Conservation (phyloP, 148 eudicot species). For the Pharnaceum exiguum region DNA sequence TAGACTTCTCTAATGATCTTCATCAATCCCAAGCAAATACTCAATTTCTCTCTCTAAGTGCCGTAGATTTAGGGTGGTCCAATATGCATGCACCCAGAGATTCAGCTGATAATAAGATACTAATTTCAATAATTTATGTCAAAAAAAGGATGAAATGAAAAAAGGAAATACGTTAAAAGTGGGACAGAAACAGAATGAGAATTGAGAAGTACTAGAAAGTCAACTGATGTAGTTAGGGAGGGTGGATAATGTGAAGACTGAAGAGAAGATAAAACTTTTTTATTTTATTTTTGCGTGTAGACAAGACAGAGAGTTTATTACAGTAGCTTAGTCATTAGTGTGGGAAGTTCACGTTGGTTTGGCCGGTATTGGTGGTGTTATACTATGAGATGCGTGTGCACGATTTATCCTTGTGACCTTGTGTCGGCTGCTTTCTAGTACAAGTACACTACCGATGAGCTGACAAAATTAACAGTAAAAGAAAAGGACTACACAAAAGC, state of each 20-base stretch:
- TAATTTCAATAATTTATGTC: too few species aligned
- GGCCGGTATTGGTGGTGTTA: slow-evolving; percentile 2
- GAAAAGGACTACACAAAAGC: too few species aligned
- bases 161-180: neutral
- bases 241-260: too few species aligned
- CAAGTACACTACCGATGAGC: too few species aligned
- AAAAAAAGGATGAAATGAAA: neutral
- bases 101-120: neutral
- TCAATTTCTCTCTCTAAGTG: neutral
- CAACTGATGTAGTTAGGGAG: too few species aligned
- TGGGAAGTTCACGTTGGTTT: neutral
- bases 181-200: neutral
- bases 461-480: too few species aligned
- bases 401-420: neutral
- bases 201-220: too few species aligned
- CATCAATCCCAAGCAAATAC: slow-evolving; percentile 27
- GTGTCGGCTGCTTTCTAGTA: neutral
- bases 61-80: slow-evolving; percentile 15
- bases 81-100: slow-evolving; percentile 13
- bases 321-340: too few species aligned
- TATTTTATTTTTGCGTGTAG: too few species aligned
- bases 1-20: too few species aligned
- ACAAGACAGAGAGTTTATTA: too few species aligned
- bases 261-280: too few species aligned
- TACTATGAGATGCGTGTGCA: neutral